phyloP scores from a whole-genome alignment of 2,329 filamentous ascomycete genomes.

The Gaeumannomyces tritici region DNA sequence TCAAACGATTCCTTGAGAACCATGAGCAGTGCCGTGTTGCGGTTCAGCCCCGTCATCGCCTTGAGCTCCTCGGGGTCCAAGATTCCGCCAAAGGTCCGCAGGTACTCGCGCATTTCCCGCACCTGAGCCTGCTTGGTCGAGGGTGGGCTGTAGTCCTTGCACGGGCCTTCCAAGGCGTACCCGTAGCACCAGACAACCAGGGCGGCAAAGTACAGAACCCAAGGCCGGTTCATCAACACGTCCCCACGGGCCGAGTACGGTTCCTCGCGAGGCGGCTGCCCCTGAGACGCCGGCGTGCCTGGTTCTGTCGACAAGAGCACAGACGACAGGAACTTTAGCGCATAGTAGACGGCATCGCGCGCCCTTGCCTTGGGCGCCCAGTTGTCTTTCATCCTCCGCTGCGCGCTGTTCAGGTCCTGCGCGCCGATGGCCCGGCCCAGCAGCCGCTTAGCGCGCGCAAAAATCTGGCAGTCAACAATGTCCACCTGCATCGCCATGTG shows the following conservation, averaged over 20 bases:
- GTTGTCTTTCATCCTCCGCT: constrained; percentile 72
- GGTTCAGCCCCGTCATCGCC: constrained; percentile 65
- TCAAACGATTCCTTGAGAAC: constrained; percentile 74
- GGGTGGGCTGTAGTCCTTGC: constrained; percentile 21
- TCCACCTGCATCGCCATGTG: constrained; percentile 98
- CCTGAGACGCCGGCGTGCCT: not conserved
- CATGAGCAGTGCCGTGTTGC: constrained; percentile 71
- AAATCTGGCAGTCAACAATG: constrained; percentile 95
- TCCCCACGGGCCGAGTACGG: constrained; percentile 80
- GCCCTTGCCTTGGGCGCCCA: constrained; percentile 89
- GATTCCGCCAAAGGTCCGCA: constrained; percentile 63
- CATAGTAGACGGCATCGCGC: constrained; percentile 86
- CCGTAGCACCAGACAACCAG: constrained; percentile 95
- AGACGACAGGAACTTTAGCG: constrained; percentile 77
- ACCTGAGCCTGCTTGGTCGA: constrained; percentile 54
- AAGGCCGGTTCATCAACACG: constrained; percentile 80
- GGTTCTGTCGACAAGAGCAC: constrained; percentile 42
- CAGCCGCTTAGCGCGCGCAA: constrained; percentile 75
- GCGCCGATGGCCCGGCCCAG: constrained; percentile 77
- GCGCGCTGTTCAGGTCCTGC: constrained; percentile 70
- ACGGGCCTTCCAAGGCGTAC: constrained; percentile 77
- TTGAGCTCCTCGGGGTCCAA: constrained; percentile 69
- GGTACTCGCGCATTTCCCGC: constrained; percentile 69
- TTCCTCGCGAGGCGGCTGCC: constrained; percentile 22
- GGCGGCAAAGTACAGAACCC: constrained; percentile 89